phyloP scores from a whole-genome alignment of 1,284 basidiomycete species.

The Ceratorhiza oryzae-sativae region DNA sequence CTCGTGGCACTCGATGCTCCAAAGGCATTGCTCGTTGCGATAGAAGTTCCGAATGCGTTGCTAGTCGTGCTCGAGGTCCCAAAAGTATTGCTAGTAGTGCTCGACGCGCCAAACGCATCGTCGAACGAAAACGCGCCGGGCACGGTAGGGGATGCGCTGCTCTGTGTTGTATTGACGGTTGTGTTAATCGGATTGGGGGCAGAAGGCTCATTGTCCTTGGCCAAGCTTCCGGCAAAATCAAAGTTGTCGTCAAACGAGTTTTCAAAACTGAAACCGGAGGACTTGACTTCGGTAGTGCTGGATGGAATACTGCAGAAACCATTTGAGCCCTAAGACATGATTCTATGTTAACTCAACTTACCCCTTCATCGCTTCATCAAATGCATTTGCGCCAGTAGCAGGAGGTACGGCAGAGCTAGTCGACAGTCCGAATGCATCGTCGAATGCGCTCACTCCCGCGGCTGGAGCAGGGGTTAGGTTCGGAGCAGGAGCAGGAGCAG shows the following conservation, averaged over 20 bases:
- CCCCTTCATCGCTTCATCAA: conserved; percentile 42
- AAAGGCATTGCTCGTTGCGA: neutral
- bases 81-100: neutral
- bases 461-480: neutral
- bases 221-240: conserved; percentile 68
- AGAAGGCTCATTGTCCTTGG: conserved; percentile 51
- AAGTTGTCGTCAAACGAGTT: conserved; percentile 83
- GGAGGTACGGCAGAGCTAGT: conserved; percentile 12
- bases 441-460: conserved; percentile 37
- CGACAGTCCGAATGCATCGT: conserved; percentile 38
- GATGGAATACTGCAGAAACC: neutral
- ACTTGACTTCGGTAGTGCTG: conserved; percentile 28
- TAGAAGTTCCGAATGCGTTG: conserved; percentile 50
- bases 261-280: conserved; percentile 42
- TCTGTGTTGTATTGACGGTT: conserved; percentile 41
- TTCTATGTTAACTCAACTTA: neutral
- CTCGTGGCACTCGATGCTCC: neutral
- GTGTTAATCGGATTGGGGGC: conserved; percentile 43
- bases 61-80: neutral
- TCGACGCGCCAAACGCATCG: conserved; percentile 50
- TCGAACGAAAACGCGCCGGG: conserved; percentile 53
- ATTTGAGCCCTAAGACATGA: neutral
- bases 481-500: conserved; percentile 35
- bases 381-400: conserved; percentile 32
- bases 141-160: conserved; percentile 43